Evolutionary conservation across 73 alveolate species (phyloP), one percentile per base, ranked within the genome.

Genomic region (Paraurostyla sp.): DNA sequence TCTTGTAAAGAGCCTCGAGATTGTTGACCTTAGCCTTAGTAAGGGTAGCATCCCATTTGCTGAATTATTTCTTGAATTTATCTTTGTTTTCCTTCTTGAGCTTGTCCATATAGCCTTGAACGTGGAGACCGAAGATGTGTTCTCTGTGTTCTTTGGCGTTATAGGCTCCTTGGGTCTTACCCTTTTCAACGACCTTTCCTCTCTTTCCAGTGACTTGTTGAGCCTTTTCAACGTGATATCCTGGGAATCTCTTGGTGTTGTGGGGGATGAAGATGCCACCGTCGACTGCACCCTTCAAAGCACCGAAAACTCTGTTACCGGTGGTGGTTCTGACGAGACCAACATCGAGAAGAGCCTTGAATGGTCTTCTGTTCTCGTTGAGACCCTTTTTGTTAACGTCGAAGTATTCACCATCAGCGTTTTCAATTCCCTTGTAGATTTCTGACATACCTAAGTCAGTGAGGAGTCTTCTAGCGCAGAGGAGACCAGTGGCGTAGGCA

Each of bases 221-320:
- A 87, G 92, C 86, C 93, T 46, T 82, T 57, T 33, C 91, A 85
- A 92, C 84, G 89, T 52, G 85, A 98, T 85, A 97, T 89, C 99
- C 99, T 71, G 99, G 99, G 99, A 99, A 99, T 80, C 99, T 97
- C 95, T 97, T 97, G 97, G 94, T 93, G 75, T 93, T 89, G 98
- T 99, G 99, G 62, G 99, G 99, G 85, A 99, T 93, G 88, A 97
- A 94, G 78, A 99, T 83, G 36, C 99, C 99, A 27, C 99, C 99
- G 91, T 99, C 99, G 87, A 96, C 96, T 32, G 99, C 99, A 35
- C 99, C 99, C 96, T 99, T 99, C 91, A 99, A 96, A 76, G 99
- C 99, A 85, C 99, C 99, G 96, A 98, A 99, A 68, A 98, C 99
- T 94, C 99, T 97, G 97, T 97, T 98, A 42, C 99, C 99, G 91